Evolutionary conservation across 805 yeast species (phyloP), one percentile per base, ranked within the genome.

Genomic region (Pichia cabralensis): DNA sequence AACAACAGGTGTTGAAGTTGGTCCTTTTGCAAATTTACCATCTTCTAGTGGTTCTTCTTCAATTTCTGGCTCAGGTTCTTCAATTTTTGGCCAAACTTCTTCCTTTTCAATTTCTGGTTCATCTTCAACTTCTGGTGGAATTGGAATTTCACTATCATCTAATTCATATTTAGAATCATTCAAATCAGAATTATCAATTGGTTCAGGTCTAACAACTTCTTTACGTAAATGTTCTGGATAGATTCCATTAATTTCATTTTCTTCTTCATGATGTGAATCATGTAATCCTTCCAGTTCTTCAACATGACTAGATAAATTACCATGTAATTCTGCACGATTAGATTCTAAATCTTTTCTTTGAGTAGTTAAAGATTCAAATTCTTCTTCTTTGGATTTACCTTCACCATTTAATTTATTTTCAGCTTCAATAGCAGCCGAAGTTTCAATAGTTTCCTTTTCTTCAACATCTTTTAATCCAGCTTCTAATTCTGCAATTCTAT

Each of bases 141-240:
- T 52, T 8, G 31, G 40, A 23, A 53, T 39, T 10, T 47, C 17
- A 8, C 41, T 20, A 27, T 48, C 56, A 36, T 54, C 53, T 26
- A 53, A 37, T 26, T 42, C 48, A 37, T 47, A 55, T 22, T 48
- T 50, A 28, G 39, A 48, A 19, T 42, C 52, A 42, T 53, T 56
- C 27, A 56, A 36, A 17, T 47, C 49, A 26, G 47, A 50, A 40
- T 50, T 58, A 24, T 48, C 52, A 10, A 56, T 42, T 18, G 50
- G 31, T 28, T 48, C 52, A n/a, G 46, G 36, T 4, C 12, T 33
- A 20, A 22, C 26, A 15, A 56, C 39, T 11, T 56, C 58, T 41
- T 54, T 50, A 39, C 58, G 62, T 47, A 72, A 57, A 52, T 72
- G 79, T 32, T 67, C 74, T 10, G 79, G 79, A 41, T 69, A 62